Conservation (phyloP, 306 rosid genomes). For the Cucurbita moschata region DNA sequence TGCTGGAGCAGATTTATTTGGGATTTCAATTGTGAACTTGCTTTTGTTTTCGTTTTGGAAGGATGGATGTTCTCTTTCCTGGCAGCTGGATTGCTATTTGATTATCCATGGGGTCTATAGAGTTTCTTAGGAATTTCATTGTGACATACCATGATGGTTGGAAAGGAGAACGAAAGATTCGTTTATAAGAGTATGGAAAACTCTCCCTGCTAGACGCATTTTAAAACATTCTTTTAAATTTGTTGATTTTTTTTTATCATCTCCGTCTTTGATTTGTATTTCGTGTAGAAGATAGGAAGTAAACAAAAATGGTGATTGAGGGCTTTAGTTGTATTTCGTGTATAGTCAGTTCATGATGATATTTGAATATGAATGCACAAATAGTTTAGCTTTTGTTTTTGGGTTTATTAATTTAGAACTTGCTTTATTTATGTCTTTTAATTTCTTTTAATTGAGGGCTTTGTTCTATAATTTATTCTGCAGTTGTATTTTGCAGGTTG, state of each 20-base stretch:
- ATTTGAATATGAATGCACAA: neutral
- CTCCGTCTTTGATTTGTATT: neutral
- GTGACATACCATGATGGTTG: too few relatives aligned
- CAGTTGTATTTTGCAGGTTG: slow-evolving; percentile 34
- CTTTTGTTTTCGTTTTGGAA: neutral
- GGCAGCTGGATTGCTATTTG: neutral
- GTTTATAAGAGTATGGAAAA: too few relatives aligned
- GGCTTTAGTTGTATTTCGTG: neutral
- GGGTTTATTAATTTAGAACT: neutral
- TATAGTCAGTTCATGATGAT: neutral
- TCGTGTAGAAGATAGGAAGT: neutral
- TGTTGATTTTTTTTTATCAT: neutral
- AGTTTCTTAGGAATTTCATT: neutral
- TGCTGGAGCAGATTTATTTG: neutral
- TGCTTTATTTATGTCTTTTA: neutral
- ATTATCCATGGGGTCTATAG: neutral
- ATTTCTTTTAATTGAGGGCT: neutral
- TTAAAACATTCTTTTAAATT: neutral
- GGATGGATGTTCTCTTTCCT: neutral
- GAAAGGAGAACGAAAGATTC: too few relatives aligned
- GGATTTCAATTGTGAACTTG: neutral
- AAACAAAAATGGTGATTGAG: neutral
- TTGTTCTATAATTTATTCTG: neutral
- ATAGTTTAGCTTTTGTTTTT: neutral
- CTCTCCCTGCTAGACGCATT: too few relatives aligned